Base-by-base conservation (phyloP, 2,329 filamentous ascomycete species). In the Hymenoscyphus occultus region DNA sequence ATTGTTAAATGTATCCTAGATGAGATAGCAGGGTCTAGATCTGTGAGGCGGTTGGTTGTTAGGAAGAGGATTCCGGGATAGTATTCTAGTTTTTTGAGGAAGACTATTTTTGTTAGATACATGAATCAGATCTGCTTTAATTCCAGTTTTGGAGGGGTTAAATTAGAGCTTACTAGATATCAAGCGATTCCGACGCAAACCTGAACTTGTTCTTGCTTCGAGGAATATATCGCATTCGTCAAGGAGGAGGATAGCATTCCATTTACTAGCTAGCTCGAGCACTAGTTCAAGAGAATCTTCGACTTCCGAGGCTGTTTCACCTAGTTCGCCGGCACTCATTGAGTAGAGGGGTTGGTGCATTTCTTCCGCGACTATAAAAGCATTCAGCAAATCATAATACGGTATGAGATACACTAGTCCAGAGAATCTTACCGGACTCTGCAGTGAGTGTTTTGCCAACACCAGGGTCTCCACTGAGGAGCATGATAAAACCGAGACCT, bases 231-330 rank as follows among this genome's bases (percentile, higher is more conserved):
- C 86, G 22, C 84, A 88, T 78, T 92, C 89, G 72, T 92, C 89
- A 1, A 92, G 83, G 5, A 92, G 81, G 0, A 92, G 79, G 1
- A 92, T 85, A 0, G 88, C 88, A 59, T 88, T 86, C 89, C 89
- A 92, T 0, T 82, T 83, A 69, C 90, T 86, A 1, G 90, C 89
- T 64, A 93, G 87, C 73, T 90, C 87, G 65, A 93, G 82, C 64
- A 90, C 88, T 88, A 67, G 84, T 63, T 84, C 71, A 84, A 84
- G 39, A 92, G 81, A 71, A 88, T 87, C 13, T 79, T 78, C 74
- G 10, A 69, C 67, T 32, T 67, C 62, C 10, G 35, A 32, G 1
- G 67, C 56, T 1, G 39, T 58, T 9, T 57, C 42, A 12, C 67
- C 67, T 32, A 69, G 64, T 10, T 66, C 67, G 4, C 67, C 64